Evolutionary conservation across 2,329 filamentous ascomycete genomes (phyloP).

Genomic region (Nannizziopsis barbatae): DNA sequence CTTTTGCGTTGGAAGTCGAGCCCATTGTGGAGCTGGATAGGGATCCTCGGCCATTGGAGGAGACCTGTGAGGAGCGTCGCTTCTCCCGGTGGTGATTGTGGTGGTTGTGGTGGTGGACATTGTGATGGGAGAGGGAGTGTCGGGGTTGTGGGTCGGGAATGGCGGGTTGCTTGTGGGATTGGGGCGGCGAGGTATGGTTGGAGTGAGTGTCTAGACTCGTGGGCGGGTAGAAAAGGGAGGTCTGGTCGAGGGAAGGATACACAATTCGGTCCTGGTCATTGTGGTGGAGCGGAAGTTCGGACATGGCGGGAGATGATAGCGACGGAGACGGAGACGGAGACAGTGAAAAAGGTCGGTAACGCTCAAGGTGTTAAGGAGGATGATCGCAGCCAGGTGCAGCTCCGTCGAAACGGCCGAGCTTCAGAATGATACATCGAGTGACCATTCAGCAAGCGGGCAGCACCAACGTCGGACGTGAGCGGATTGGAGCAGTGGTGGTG

Average conservation of each 20-base stretch:
- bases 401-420: slow-evolving; percentile 5
- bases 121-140: slow-evolving; percentile 3
- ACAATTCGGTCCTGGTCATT: slow-evolving; percentile 2
- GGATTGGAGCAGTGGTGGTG: not conserved
- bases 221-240: not conserved
- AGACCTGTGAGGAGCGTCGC: slow-evolving; percentile 1
- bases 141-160: not conserved
- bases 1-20: slow-evolving; percentile 1
- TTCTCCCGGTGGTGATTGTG: not conserved
- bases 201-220: not conserved
- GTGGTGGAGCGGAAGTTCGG: slow-evolving; percentile 2
- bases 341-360: not conserved
- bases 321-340: not conserved
- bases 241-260: slow-evolving; percentile 6
- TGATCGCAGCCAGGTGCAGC: not conserved
- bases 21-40: slow-evolving; percentile 8
- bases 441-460: not conserved
- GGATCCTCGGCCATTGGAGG: not conserved
- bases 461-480: not conserved
- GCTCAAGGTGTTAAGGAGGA: not conserved
- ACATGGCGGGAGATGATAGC: slow-evolving; percentile 8
- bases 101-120: not conserved
- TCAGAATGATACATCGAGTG: slow-evolving; percentile 10
- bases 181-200: not conserved
- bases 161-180: not conserved